Conservation (phyloP, 768 basidiomycete species). For the Mycena polygramma region DNA sequence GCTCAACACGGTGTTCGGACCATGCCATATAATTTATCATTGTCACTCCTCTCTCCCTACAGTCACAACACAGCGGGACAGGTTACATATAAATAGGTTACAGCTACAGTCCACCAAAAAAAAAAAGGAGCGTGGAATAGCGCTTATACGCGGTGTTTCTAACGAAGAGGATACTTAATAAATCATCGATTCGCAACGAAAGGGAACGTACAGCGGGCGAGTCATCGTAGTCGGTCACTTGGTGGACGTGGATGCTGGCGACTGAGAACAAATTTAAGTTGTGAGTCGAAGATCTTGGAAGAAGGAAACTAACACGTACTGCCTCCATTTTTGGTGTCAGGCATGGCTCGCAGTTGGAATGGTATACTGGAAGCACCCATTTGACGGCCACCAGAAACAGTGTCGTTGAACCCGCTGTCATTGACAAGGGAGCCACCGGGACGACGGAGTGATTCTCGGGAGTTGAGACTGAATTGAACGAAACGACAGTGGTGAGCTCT, state of each 20-base stretch:
- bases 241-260: neutral
- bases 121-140: no score
- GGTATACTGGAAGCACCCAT: neutral
- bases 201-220: neutral
- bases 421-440: neutral
- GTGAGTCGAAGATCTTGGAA: neutral
- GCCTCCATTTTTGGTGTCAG: neutral
- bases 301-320: neutral
- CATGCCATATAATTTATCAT: no score
- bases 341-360: conserved; percentile 8
- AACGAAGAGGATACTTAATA: no score
- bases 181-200: no score
- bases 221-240: conserved; percentile 5
- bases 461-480: conserved; percentile 26
- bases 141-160: no score
- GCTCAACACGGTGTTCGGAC: no score
- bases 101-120: no score
- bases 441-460: conserved; percentile 8
- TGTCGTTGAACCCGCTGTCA: conserved; percentile 1
- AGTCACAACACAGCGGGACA: no score
- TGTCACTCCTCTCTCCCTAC: no score
- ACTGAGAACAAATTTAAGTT: neutral
- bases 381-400: neutral
- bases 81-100: no score
- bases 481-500: neutral